Evolutionary conservation across 768 basidiomycete genomes (phyloP).

Genomic region (Tricholoma bakamatsutake): DNA sequence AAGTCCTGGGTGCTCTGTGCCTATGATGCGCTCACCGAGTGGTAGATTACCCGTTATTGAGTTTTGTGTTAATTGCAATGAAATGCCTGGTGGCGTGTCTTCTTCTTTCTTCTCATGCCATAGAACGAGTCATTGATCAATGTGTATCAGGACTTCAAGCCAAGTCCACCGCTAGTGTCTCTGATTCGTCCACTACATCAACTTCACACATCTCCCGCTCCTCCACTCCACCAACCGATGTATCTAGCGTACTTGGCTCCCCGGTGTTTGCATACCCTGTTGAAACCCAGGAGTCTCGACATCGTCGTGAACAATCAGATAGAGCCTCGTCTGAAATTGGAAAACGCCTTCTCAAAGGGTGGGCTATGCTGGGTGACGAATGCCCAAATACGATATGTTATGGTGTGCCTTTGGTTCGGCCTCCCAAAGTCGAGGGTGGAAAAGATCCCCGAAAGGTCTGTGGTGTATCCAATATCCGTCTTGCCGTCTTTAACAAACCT

Average conservation of each 20-base stretch:
- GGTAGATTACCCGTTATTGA: conserved; percentile 36
- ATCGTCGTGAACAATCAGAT: conserved; percentile 78
- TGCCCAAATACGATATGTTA: conserved; percentile 66
- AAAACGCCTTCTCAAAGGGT: conserved; percentile 69
- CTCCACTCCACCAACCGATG: conserved; percentile 76
- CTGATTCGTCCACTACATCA: conserved; percentile 36
- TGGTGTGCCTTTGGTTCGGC: conserved; percentile 80
- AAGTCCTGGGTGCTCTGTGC: conserved; percentile 51
- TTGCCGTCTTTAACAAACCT: background rate
- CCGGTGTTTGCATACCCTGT: conserved; percentile 58
- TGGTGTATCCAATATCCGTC: background rate
- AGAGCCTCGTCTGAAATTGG: conserved; percentile 76
- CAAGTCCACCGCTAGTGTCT: conserved; percentile 6
- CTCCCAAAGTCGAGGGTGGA: conserved; percentile 55
- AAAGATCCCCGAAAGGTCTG: conserved; percentile 64
- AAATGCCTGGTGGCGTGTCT: conserved; percentile 15
- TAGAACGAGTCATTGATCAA: conserved; percentile 1
- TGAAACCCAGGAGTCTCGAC: conserved; percentile 59
- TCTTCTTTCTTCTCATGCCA: background rate
- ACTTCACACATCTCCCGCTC: conserved; percentile 50
- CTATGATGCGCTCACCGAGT: conserved; percentile 67
- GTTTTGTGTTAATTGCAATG: conserved; percentile 64
- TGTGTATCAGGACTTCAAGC: conserved; percentile 5
- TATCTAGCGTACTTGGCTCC: conserved; percentile 56
- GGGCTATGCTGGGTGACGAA: conserved; percentile 89